Conservation (phyloP, 1,284 basidiomycete species). For the Irpex lacteus region DNA sequence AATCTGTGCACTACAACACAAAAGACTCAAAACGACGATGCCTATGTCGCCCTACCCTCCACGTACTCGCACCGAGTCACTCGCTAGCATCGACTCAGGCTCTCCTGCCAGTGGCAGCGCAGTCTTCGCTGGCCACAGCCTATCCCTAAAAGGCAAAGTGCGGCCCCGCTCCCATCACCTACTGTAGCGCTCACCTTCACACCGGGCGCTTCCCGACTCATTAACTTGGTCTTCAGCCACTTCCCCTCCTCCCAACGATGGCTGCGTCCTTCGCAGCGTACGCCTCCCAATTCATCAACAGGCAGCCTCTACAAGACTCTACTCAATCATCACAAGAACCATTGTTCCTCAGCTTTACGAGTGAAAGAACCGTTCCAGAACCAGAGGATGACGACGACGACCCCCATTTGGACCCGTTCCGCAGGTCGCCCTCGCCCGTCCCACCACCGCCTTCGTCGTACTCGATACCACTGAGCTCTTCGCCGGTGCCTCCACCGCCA, state of each 20-base stretch:
- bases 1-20: too few species aligned
- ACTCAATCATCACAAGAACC: slow-evolving; percentile 65
- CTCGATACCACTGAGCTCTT: too few species aligned
- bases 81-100: background rate
- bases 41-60: background rate
- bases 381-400: slow-evolving; percentile 68
- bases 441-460: slow-evolving; percentile 39
- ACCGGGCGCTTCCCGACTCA: background rate
- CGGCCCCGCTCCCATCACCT: background rate
- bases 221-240: background rate
- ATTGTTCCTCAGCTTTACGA: slow-evolving; percentile 79
- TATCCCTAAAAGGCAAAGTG: background rate
- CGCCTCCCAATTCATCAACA: slow-evolving; percentile 64
- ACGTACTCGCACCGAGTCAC: background rate
- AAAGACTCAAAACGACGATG: background rate
- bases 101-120: slow-evolving; percentile 45
- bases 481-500: slow-evolving; percentile 24
- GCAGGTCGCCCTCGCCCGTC: slow-evolving; percentile 44
- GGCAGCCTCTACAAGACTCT: slow-evolving; percentile 41
- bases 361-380: slow-evolving; percentile 58
- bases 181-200: background rate
- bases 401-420: slow-evolving; percentile 58
- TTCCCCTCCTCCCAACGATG: slow-evolving; percentile 61
- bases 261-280: slow-evolving; percentile 63
- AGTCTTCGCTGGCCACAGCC: background rate